A percentile compares a stretch with the other conserved stretches of the same genome.
Conservation (phyloP, 129 eudicot species). For the Smallanthus sonchifolius region DNA sequence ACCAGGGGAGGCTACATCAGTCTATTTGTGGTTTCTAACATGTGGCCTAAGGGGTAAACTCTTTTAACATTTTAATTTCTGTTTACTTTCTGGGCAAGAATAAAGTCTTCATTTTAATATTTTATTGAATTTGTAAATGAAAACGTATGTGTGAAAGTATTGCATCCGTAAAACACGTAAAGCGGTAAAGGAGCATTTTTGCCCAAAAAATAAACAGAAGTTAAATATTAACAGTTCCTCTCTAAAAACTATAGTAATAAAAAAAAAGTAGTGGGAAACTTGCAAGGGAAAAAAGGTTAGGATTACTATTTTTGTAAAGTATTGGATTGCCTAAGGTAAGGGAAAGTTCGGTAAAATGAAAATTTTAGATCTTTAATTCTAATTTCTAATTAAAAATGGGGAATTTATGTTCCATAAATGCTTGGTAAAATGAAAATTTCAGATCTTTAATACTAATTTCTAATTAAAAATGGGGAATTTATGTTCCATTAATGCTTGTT, state of each 20-base stretch:
- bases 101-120: too few species aligned
- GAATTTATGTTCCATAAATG: neutral
- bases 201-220: neutral
- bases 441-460: neutral
- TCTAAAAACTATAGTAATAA: neutral
- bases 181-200: neutral
- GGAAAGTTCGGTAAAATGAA: neutral
- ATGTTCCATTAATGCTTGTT: neutral
- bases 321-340: neutral
- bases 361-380: neutral
- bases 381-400: neutral
- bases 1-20: too few species aligned
- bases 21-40: too few species aligned
- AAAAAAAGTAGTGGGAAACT: neutral
- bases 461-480: neutral
- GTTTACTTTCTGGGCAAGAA: too few species aligned
- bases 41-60: too few species aligned
- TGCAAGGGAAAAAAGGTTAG: neutral
- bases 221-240: neutral
- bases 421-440: too few species aligned
- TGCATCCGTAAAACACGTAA: neutral
- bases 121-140: constrained; percentile 1
- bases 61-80: too few species aligned
- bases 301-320: neutral
- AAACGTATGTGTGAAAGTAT: neutral